A percentile compares a stretch with the other conserved stretches of the same genome.
These are phyloP conservation scores for Daedaleopsis nitida DNA, from an alignment of 768 basidiomycete species.

Conservation along the genomic window DNA sequence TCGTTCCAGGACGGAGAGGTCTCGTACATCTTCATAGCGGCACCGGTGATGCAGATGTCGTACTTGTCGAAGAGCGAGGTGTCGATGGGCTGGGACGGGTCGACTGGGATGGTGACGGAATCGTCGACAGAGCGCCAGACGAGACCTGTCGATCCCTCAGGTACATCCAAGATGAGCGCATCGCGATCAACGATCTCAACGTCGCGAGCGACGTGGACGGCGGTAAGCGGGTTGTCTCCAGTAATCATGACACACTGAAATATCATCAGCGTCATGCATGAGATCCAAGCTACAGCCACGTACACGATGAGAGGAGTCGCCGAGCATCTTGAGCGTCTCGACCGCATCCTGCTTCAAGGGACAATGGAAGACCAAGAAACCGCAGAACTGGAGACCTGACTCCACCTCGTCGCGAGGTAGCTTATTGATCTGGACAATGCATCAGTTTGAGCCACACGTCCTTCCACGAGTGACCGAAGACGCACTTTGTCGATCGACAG, in stretches of 20 bases:
- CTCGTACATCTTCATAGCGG: slow-evolving; percentile 88
- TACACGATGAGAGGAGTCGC: slow-evolving; percentile 95
- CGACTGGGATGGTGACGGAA: slow-evolving; percentile 81
- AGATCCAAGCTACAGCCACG: slow-evolving; percentile 31
- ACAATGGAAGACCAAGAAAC: slow-evolving; percentile 98
- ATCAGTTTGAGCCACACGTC: not conserved
- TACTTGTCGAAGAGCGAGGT: slow-evolving; percentile 75
- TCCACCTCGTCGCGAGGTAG: slow-evolving; percentile 83
- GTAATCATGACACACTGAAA: slow-evolving; percentile 97
- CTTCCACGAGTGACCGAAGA: not conserved
- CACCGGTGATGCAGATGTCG: slow-evolving; percentile 96
- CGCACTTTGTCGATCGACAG: slow-evolving; percentile 73
- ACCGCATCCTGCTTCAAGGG: slow-evolving; percentile 95
- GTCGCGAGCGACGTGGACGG: slow-evolving; percentile 92
- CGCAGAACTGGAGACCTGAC: slow-evolving; percentile 78
- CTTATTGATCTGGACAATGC: slow-evolving; percentile 74
- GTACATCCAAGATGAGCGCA: slow-evolving; percentile 81
- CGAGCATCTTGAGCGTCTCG: slow-evolving; percentile 88
- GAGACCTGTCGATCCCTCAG: slow-evolving; percentile 78
- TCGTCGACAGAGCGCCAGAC: slow-evolving; percentile 96
- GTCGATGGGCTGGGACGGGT: slow-evolving; percentile 81
- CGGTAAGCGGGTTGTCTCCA: slow-evolving; percentile 97
- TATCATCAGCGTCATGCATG: slow-evolving; percentile 7
- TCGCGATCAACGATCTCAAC: slow-evolving; percentile 98
- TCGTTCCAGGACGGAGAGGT: slow-evolving; percentile 68